A percentile compares a stretch with the other conserved stretches of the same genome.
These are phyloP conservation scores for Diplodia scrobiculata DNA, from an alignment of 2,329 filamentous ascomycete species.

Conservation along the genomic window DNA sequence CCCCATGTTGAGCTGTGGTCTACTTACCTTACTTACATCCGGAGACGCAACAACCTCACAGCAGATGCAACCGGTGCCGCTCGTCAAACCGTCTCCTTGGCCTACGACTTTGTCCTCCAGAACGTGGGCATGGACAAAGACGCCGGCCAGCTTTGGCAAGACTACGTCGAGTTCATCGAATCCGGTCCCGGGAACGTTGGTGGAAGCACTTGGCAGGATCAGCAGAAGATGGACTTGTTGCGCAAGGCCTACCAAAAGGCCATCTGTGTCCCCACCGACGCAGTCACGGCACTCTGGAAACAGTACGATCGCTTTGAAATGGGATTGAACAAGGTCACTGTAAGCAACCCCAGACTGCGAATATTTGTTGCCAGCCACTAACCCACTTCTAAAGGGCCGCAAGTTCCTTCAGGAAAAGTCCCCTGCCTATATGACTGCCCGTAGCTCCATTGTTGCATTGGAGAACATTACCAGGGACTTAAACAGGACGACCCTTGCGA, in stretches of 20 bases:
- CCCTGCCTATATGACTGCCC: constrained; percentile 91
- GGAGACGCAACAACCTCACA: constrained; percentile 82
- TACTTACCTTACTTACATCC: constrained; percentile 91
- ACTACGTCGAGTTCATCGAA: constrained; percentile 93
- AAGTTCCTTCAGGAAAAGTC: constrained; percentile 95
- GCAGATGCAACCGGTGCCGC: constrained; percentile 76
- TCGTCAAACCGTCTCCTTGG: constrained; percentile 76
- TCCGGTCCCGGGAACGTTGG: constrained; percentile 82
- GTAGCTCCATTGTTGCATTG: constrained; percentile 85
- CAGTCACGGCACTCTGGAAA: constrained; percentile 86
- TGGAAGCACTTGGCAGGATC: constrained; percentile 89
- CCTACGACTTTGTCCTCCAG: constrained; percentile 89
- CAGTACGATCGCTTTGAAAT: constrained; percentile 98
- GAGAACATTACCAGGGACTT: constrained; percentile 82
- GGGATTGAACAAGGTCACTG: constrained; percentile 86
- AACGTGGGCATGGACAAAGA: constrained; percentile 91
- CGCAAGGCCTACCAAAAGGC: constrained; percentile 91
- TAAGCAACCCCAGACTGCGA: constrained; percentile 49
- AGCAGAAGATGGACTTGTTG: constrained; percentile 94
- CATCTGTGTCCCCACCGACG: constrained; percentile 80
- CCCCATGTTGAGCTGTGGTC: constrained; percentile 88
- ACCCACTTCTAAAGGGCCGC: constrained; percentile 65
- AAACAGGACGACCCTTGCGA: constrained; percentile 74
- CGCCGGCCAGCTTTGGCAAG: constrained; percentile 85
- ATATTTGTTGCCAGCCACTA: constrained; percentile 29